A percentile compares a stretch with the other conserved stretches of the same genome.
Conservation (phyloP, 1,284 basidiomycete genomes). For the Sphaerobolus stellatus region DNA sequence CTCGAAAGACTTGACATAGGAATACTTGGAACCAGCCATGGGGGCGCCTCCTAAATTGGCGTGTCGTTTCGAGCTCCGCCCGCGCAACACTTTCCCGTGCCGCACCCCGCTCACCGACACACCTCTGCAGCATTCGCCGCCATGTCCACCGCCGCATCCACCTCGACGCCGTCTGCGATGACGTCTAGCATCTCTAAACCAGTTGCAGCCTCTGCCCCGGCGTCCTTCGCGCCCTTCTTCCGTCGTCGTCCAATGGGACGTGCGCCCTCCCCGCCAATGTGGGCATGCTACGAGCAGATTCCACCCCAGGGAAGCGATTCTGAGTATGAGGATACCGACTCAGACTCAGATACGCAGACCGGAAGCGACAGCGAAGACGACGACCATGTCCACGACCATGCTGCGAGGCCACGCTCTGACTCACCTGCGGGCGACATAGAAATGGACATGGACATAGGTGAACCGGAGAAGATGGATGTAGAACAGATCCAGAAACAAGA, state of each 20-base stretch:
- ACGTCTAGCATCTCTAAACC: background rate
- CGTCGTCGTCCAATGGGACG: slow-evolving; percentile 64
- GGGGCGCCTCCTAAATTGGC: background rate
- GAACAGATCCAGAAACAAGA: slow-evolving; percentile 17
- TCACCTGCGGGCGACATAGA: slow-evolving; percentile 7
- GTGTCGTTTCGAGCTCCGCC: slow-evolving; percentile 4
- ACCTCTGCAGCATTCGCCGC: too few relatives aligned
- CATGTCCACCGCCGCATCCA: too few relatives aligned
- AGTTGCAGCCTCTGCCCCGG: slow-evolving; percentile 9
- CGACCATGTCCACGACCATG: slow-evolving; percentile 25
- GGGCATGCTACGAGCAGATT: slow-evolving; percentile 86
- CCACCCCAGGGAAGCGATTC: slow-evolving; percentile 54
- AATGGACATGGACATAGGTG: slow-evolving; percentile 12
- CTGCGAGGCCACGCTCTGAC: background rate
- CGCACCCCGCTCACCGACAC: too few relatives aligned
- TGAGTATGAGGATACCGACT: slow-evolving; percentile 43
- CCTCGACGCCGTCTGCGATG: too few relatives aligned
- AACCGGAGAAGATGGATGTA: slow-evolving; percentile 24
- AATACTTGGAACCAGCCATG: slow-evolving; percentile 92
- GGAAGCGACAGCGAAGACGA: slow-evolving; percentile 62
- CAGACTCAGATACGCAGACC: slow-evolving; percentile 48
- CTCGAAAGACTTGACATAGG: slow-evolving; percentile 91
- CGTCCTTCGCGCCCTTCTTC: slow-evolving; percentile 41
- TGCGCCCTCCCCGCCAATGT: slow-evolving; percentile 76
- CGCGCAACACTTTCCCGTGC: too few relatives aligned